These are phyloP conservation scores for Aspergillus nomiae DNA, from an alignment of 2,329 filamentous ascomycete genomes.

Conservation along the genomic window DNA sequence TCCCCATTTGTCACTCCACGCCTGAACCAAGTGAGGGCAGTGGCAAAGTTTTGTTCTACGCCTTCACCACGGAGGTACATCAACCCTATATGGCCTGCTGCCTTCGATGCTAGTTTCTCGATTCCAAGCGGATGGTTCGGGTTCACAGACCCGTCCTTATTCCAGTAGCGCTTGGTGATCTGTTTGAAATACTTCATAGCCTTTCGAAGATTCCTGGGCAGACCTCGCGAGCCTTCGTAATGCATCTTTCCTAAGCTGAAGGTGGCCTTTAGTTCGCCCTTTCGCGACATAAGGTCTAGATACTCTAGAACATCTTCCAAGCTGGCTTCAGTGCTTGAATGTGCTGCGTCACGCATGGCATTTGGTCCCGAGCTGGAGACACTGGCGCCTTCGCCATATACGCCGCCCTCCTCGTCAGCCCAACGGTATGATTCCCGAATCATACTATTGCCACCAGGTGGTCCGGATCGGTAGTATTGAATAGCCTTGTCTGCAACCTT, in stretches of 20 bases:
- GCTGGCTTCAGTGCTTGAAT: slow-evolving; percentile 79
- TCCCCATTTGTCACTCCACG: slow-evolving; percentile 76
- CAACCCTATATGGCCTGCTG: slow-evolving; percentile 81
- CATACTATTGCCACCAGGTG: slow-evolving; percentile 81
- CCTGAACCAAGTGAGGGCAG: slow-evolving; percentile 80
- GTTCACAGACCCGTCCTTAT: slow-evolving; percentile 70
- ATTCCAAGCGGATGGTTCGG: slow-evolving; percentile 70
- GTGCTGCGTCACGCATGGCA: slow-evolving; percentile 70
- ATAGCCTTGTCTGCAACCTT: slow-evolving; percentile 92
- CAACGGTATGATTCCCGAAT: slow-evolving; percentile 78
- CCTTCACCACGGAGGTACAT: slow-evolving; percentile 91
- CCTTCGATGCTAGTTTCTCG: slow-evolving; percentile 78
- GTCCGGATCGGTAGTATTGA: slow-evolving; percentile 81
- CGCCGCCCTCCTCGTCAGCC: slow-evolving; percentile 85
- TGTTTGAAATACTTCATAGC: slow-evolving; percentile 81
- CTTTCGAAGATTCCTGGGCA: slow-evolving; percentile 71
- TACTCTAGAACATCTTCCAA: slow-evolving; percentile 96
- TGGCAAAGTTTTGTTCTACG: slow-evolving; percentile 73
- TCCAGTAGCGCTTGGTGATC: slow-evolving; percentile 81
- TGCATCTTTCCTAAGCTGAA: slow-evolving; percentile 83
- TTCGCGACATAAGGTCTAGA: slow-evolving; percentile 83
- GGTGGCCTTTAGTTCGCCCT: slow-evolving; percentile 84
- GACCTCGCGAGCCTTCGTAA: slow-evolving; percentile 79
- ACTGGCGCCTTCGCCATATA: slow-evolving; percentile 94
- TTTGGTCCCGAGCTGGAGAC: slow-evolving; percentile 83